Evolutionary conservation across 2,329 filamentous ascomycete species (phyloP).

Genomic region (Trichophyton simii): DNA sequence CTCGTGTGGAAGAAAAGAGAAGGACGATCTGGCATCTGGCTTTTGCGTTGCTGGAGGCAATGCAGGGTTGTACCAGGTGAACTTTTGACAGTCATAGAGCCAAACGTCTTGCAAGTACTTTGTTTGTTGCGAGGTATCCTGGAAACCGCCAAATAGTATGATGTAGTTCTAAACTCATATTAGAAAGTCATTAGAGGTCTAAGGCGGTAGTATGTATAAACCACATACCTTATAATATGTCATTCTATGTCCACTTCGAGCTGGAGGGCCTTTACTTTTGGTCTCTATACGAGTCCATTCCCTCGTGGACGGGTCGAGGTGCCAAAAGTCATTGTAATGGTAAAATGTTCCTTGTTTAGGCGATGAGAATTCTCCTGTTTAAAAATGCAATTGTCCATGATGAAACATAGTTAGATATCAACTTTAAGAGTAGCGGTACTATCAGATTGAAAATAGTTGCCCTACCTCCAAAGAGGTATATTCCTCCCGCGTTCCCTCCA

Average conservation of each 20-base stretch:
- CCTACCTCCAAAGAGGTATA: slow-evolving; percentile 76
- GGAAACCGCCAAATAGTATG: slow-evolving; percentile 88
- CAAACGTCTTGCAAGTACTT: slow-evolving; percentile 89
- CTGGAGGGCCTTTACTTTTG: slow-evolving; percentile 60
- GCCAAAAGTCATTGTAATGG: slow-evolving; percentile 98
- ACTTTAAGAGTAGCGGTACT: neutral
- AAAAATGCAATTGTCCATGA: neutral
- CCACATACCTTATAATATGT: slow-evolving; percentile 64
- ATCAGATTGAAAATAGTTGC: neutral
- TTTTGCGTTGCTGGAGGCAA: slow-evolving; percentile 69
- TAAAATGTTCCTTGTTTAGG: slow-evolving; percentile 98
- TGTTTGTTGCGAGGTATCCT: slow-evolving; percentile 89
- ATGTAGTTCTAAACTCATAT: slow-evolving; percentile 56
- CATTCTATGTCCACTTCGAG: slow-evolving; percentile 87
- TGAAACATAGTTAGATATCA: neutral
- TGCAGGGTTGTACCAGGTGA: slow-evolving; percentile 66
- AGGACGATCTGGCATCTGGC: slow-evolving; percentile 81
- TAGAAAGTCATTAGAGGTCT: too few relatives aligned
- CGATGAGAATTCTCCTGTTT: slow-evolving; percentile 69
- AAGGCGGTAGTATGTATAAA: too few relatives aligned
- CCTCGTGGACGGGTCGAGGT: slow-evolving; percentile 65
- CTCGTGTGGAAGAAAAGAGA: slow-evolving; percentile 83
- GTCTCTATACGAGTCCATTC: slow-evolving; percentile 87
- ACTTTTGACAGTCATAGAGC: slow-evolving; percentile 86
- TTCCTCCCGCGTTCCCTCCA: slow-evolving; percentile 67